Percentiles rank a stretch among this genome's conserved stretches.
These are phyloP conservation scores for Glycyrrhiza uralensis DNA, from an alignment of 306 rosid genomes.

Conservation along the genomic window DNA sequence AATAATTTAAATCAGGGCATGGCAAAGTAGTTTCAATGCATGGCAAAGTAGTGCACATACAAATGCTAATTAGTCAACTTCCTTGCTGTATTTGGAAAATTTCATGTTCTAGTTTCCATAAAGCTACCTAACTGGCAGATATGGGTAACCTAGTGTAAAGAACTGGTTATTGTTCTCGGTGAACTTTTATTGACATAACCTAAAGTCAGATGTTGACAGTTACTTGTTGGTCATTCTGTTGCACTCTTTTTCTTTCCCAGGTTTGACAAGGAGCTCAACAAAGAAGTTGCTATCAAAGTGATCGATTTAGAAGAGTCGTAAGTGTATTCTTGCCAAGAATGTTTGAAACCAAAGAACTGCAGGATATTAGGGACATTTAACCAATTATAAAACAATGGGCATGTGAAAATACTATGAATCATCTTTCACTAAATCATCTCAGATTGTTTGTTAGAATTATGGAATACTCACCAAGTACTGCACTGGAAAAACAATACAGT, in stretches of 20 bases:
- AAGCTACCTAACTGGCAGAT: not conserved
- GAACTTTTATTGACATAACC: not conserved
- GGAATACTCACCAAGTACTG: not conserved
- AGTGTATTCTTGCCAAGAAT: slow-evolving; percentile 36
- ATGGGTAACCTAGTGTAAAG: not conserved
- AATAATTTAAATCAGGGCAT: not conserved
- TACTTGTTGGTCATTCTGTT: slow-evolving; percentile 3
- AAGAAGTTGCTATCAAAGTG: slow-evolving; percentile 90
- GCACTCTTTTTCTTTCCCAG: slow-evolving; percentile 45
- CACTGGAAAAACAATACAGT: not conserved
- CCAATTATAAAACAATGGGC: not conserved
- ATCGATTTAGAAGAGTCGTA: slow-evolving; percentile 97
- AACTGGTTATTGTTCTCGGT: not conserved
- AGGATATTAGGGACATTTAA: not conserved
- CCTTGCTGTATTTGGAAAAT: not conserved
- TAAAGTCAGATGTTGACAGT: not conserved
- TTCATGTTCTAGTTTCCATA: not conserved
- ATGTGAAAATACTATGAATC: not conserved
- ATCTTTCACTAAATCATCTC: not conserved
- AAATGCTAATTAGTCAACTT: not conserved
- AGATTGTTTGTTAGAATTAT: not conserved
- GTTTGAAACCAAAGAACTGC: not conserved
- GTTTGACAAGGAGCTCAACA: slow-evolving; percentile 84
- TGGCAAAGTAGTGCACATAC: not conserved
- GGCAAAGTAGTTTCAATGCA: not conserved